These are phyloP conservation scores for Macadamia tetraphylla DNA, from an alignment of 164 flowering plant species.

Conservation along the genomic window DNA sequence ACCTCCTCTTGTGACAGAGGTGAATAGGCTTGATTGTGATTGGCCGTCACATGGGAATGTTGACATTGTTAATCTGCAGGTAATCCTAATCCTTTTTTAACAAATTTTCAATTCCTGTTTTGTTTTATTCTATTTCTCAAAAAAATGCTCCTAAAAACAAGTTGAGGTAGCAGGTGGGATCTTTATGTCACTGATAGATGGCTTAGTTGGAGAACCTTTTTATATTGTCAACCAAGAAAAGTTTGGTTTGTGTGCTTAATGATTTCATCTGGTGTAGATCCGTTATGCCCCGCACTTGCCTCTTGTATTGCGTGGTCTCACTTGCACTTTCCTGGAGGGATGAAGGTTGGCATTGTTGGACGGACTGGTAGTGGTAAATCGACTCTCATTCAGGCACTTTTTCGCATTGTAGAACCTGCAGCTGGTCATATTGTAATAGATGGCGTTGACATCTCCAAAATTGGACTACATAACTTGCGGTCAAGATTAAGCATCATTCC, in stretches of 20 bases:
- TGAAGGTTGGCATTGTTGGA: constrained; percentile 77
- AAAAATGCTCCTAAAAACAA: no score
- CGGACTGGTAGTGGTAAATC: constrained; percentile 89
- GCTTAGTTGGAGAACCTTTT: no score
- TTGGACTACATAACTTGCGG: constrained; percentile 77
- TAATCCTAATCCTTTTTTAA: constrained; percentile 8
- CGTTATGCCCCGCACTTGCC: constrained; percentile 83
- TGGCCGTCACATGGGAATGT: constrained; percentile 70
- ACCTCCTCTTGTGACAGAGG: constrained; percentile 55
- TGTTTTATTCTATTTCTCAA: no score
- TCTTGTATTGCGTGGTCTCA: constrained; percentile 62
- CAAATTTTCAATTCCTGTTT: not conserved
- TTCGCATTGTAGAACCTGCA: constrained; percentile 65
- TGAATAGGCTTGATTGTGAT: constrained; percentile 29
- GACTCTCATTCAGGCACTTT: constrained; percentile 71
- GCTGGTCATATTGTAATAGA: constrained; percentile 56
- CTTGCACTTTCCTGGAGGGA: constrained; percentile 69
- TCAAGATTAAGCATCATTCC: constrained; percentile 77
- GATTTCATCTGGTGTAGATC: constrained; percentile 33
- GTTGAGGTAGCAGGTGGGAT: not conserved
- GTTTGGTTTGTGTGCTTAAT: not conserved
- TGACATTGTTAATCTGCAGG: constrained; percentile 53
- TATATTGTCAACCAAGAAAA: not conserved
- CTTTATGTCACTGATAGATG: no score
- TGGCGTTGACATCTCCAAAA: constrained; percentile 47